A percentile compares a stretch with the other conserved stretches of the same genome.
Conservation (phyloP, 768 basidiomycete genomes). For the Agaricus bisporus region DNA sequence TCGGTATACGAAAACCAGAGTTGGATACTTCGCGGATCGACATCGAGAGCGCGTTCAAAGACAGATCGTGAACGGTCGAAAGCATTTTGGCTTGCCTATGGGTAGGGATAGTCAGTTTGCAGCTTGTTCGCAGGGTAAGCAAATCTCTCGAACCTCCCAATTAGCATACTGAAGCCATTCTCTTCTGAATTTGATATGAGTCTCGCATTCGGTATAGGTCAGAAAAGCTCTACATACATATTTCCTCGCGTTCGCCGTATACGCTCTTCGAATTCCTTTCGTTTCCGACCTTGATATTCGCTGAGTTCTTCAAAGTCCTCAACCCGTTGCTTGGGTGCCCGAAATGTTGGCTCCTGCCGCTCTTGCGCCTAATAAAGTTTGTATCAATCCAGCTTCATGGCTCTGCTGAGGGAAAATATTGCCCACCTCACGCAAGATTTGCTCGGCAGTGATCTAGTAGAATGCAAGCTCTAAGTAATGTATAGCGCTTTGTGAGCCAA, state of each 20-base stretch:
- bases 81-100: conserved; percentile 90
- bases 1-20: conserved; percentile 95
- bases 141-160: conserved; percentile 55
- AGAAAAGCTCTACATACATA: conserved; percentile 45
- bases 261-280: conserved; percentile 92
- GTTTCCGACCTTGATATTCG: conserved; percentile 88
- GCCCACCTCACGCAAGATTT: conserved; percentile 86
- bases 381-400: not conserved
- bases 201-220: not conserved
- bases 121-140: not conserved
- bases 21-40: conserved; percentile 84
- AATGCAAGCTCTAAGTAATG: conserved; percentile 10
- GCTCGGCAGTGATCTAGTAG: conserved; percentile 91
- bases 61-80: conserved; percentile 92
- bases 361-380: conserved; percentile 75
- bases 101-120: conserved; percentile 1
- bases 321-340: conserved; percentile 90
- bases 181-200: conserved; percentile 41
- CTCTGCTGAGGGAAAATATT: not conserved
- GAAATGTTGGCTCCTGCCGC: conserved; percentile 86
- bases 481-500: not conserved
- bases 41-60: conserved; percentile 94
- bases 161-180: conserved; percentile 86
- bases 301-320: conserved; percentile 89
- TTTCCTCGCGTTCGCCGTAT: conserved; percentile 74